Conservation (phyloP, 1,139 yeast species). For the Candida sojae region DNA sequence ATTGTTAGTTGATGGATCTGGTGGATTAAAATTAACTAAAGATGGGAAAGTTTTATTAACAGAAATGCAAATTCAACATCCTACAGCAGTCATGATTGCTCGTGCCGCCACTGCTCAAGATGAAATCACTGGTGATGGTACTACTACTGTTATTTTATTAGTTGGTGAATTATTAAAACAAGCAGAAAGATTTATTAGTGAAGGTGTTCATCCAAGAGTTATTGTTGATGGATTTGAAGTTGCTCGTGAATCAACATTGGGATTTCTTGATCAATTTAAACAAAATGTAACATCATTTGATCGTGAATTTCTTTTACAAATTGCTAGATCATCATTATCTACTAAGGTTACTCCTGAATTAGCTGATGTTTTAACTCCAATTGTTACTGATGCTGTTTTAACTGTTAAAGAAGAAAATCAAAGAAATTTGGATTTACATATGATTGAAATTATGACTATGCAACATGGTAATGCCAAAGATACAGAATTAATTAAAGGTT, state of each 20-base stretch:
- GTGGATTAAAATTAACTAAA: slow-evolving; percentile 90
- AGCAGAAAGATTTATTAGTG: slow-evolving; percentile 88
- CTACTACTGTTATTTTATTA: slow-evolving; percentile 92
- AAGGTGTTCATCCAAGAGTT: slow-evolving; percentile 95
- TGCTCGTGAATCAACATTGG: slow-evolving; percentile 76
- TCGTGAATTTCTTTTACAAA: slow-evolving; percentile 86
- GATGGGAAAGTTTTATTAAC: slow-evolving; percentile 93
- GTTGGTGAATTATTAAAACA: slow-evolving; percentile 95
- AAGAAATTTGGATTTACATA: slow-evolving; percentile 76
- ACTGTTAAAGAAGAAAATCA: slow-evolving; percentile 60
- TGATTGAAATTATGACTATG: slow-evolving; percentile 99
- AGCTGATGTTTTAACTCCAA: slow-evolving; percentile 82
- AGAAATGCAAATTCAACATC: slow-evolving; percentile 99
- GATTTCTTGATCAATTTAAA: slow-evolving; percentile 65
- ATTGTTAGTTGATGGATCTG: slow-evolving; percentile 96
- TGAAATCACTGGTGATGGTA: slow-evolving; percentile 98
- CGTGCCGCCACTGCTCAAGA: slow-evolving; percentile 99
- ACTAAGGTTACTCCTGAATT: slow-evolving; percentile 82
- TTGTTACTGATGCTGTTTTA: slow-evolving; percentile 94
- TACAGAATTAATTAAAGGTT: slow-evolving; percentile 81
- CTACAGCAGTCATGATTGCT: slow-evolving; percentile 99
- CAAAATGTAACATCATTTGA: slow-evolving; percentile 53
- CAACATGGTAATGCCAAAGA: slow-evolving; percentile 87
- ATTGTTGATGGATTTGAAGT: slow-evolving; percentile 93
- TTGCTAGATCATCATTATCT: slow-evolving; percentile 84